These are phyloP conservation scores for Neofusicoccum ribis DNA, from an alignment of 2,329 filamentous ascomycete genomes.

Conservation along the genomic window DNA sequence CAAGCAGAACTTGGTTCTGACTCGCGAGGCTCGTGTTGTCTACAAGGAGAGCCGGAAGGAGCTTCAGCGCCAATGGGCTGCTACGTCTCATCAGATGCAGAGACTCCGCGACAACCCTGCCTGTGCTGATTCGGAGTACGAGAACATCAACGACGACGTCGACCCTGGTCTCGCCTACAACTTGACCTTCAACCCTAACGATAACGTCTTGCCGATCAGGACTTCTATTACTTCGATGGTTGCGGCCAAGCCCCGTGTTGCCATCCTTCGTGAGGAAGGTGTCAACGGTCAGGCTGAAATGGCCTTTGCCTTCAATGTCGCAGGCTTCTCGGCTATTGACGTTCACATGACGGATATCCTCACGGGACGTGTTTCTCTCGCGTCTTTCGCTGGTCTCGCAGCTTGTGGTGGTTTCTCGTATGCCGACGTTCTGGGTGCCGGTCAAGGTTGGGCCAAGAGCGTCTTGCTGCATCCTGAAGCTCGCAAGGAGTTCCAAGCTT, in stretches of 20 bases:
- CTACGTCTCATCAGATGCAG: constrained; percentile 89
- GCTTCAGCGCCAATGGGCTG: constrained; percentile 85
- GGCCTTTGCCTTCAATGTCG: constrained; percentile 91
- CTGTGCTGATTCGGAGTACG: constrained; percentile 82
- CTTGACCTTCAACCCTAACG: constrained; percentile 75
- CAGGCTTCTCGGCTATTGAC: constrained; percentile 88
- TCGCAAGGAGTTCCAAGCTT: constrained; percentile 74
- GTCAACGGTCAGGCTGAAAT: constrained; percentile 97
- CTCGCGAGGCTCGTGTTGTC: constrained; percentile 67
- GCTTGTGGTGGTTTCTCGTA: constrained; percentile 98
- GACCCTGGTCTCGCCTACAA: constrained; percentile 86
- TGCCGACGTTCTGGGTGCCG: constrained; percentile 88
- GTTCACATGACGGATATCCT: constrained; percentile 95
- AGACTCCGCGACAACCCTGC: constrained; percentile 82
- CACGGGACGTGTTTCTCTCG: constrained; percentile 73
- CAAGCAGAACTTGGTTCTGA: constrained; percentile 76
- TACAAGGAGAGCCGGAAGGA: constrained; percentile 68
- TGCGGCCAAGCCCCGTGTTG: constrained; percentile 70
- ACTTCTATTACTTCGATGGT: constrained; percentile 63
- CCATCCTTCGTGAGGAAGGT: constrained; percentile 92
- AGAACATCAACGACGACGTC: constrained; percentile 68
- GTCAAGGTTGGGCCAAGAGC: constrained; percentile 92
- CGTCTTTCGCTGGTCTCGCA: constrained; percentile 82
- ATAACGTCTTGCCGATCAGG: constrained; percentile 71
- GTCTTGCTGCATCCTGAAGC: constrained; percentile 80